phyloP scores from a whole-genome alignment of 2,329 filamentous ascomycete species.

The Gaeumannomyces tritici region DNA sequence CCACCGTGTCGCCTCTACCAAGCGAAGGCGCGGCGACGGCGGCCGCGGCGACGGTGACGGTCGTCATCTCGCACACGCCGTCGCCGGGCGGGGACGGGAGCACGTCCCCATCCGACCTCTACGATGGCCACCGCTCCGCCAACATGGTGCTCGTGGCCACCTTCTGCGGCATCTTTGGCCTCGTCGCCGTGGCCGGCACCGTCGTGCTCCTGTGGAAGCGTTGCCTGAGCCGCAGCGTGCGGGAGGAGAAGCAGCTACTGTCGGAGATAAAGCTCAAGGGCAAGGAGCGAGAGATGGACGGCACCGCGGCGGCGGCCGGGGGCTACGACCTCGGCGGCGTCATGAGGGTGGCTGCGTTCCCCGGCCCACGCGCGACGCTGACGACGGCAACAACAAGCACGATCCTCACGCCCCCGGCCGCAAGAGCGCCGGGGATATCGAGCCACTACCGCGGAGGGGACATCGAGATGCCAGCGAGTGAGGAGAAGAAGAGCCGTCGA shows the following conservation, averaged over 20 bases:
- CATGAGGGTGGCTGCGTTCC: not conserved
- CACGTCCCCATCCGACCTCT: not conserved
- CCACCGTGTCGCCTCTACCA: too few relatives aligned
- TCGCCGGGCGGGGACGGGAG: not conserved
- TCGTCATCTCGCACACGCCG: not conserved
- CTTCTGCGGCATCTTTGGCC: not conserved
- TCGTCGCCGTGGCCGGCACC: not conserved
- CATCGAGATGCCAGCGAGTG: not conserved
- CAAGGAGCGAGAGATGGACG: not conserved
- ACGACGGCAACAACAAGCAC: too few relatives aligned
- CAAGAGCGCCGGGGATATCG: not conserved
- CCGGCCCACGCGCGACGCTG: not conserved
- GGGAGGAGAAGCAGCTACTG: not conserved
- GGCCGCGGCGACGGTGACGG: not conserved
- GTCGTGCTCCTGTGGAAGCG: not conserved
- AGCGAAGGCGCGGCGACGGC: not conserved
- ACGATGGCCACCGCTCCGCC: not conserved
- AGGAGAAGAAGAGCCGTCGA: not conserved
- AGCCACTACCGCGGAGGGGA: not conserved
- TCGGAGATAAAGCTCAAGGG: not conserved
- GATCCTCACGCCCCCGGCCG: not conserved
- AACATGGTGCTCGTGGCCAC: constrained; percentile 3
- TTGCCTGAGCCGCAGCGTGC: not conserved
- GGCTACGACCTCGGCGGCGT: not conserved
- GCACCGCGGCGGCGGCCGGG: not conserved